Evolutionary conservation across 1,284 basidiomycete species (phyloP), one percentile per base, ranked within the genome.

Genomic region (Ustilago tritici): DNA sequence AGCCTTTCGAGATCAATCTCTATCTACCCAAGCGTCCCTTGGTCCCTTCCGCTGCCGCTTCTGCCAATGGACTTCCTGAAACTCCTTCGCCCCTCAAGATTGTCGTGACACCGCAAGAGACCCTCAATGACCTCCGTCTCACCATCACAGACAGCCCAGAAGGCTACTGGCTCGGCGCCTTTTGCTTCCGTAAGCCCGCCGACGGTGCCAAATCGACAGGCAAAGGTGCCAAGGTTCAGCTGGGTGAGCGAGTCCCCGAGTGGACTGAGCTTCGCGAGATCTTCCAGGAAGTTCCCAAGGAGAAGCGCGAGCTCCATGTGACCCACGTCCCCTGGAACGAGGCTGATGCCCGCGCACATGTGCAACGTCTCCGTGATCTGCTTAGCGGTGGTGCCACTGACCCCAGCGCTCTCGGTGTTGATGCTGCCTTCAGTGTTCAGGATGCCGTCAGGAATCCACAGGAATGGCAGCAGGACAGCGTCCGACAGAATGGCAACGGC

Each of bases 291-390:
- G 81, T 80, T 12, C 75, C 82, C 50, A 54, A 61, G 50, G 78
- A 81, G 54, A 58, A 80, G 61, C 75, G 83, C 46, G 76, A 77
- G 62, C 77, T 86, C 28, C 60, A 80, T 66, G 65, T 86, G 49
- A 70, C 81, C 43, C 82, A 85, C 63, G 89, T 88, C 78, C 86
- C 88, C 11, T 89, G 88, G 83, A 88, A 88, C 55, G 89, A 89
- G 76, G 85, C 87, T 38, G 86, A 88, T 47, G 89, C 88, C 15
- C 86, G 89, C 15, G 86, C 87, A 67, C 87, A 88, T 43, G 85
- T 89, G 43, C 84, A 88, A 53, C 86, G 88, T 36, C 84, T 89
- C 43, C 84, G 88, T 55, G 89, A 89, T 67, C 86, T 88, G 64
- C 84, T 87, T 59, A 86, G 87, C 35, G 82, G 86, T n/a, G 87